These are phyloP conservation scores for Neofusicoccum sp. DNA, from an alignment of 2,329 filamentous ascomycete species.

Conservation along the genomic window DNA sequence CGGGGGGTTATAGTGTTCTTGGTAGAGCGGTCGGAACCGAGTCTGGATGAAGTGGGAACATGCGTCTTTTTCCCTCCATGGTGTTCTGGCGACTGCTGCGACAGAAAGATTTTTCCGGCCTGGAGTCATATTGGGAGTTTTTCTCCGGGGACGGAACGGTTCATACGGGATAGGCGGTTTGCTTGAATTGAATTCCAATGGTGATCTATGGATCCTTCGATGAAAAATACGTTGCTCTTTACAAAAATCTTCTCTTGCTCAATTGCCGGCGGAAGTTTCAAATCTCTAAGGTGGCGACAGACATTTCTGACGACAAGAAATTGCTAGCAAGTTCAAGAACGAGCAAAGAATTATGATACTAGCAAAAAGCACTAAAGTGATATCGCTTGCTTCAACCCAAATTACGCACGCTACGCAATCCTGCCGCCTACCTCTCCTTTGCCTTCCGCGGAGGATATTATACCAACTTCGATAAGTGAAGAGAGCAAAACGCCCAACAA, in stretches of 20 bases:
- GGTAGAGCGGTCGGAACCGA: too few relatives aligned
- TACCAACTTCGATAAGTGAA: too few relatives aligned
- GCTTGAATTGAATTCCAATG: neutral
- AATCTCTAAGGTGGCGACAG: too few relatives aligned
- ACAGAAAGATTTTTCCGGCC: constrained; percentile 1
- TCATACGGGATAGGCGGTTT: neutral
- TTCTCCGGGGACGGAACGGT: neutral
- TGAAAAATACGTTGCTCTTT: neutral
- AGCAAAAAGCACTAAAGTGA: neutral
- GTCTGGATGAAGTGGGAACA: too few relatives aligned
- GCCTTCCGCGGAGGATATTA: neutral
- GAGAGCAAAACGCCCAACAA: neutral
- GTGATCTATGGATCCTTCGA: neutral
- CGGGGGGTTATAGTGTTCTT: neutral
- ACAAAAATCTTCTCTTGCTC: neutral
- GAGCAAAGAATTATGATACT: neutral
- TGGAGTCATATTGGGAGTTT: neutral
- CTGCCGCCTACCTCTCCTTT: neutral
- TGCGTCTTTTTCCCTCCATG: neutral
- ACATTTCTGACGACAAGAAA: too few relatives aligned
- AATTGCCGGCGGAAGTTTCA: too few relatives aligned
- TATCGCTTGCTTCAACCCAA: neutral
- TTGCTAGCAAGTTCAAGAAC: neutral
- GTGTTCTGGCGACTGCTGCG: neutral
- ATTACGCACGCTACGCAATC: neutral